Percentiles rank a stretch among this genome's conserved stretches.
phyloP scores from a whole-genome alignment of 768 basidiomycete genomes.

The Pisolithus tinctorius region DNA sequence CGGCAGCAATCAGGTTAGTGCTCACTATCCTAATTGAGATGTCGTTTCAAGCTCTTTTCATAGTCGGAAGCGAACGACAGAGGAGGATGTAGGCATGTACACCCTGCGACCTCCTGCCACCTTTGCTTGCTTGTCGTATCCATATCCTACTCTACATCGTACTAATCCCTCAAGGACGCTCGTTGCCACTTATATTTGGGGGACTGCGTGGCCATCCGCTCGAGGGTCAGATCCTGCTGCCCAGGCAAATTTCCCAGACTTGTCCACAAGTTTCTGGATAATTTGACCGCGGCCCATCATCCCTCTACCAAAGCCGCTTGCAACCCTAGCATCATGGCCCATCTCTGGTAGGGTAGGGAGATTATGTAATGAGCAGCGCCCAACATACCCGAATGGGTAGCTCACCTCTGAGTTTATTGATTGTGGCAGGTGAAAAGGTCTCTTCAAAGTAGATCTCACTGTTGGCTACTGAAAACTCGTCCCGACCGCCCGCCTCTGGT shows the following conservation, averaged over 20 bases:
- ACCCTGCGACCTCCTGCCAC: neutral
- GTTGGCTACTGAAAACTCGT: constrained; percentile 55
- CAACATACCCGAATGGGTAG: constrained; percentile 2
- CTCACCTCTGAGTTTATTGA: constrained; percentile 63
- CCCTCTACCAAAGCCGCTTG: constrained; percentile 52
- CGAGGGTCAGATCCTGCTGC: constrained; percentile 89
- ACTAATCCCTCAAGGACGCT: neutral
- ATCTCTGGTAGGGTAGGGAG: constrained; percentile 45
- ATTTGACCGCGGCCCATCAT: constrained; percentile 84
- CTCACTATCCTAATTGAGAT: neutral
- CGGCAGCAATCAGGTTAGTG: constrained; percentile 52
- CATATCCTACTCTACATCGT: neutral
- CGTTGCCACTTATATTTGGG: constrained; percentile 55
- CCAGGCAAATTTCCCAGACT: constrained; percentile 76
- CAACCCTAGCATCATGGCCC: constrained; percentile 77
- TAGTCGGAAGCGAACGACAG: constrained; percentile 63
- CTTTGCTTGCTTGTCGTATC: neutral
- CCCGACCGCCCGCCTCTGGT: constrained; percentile 48
- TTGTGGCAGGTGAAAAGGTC: constrained; percentile 54
- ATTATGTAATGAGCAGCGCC: neutral
- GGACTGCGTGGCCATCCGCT: constrained; percentile 81
- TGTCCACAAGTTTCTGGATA: constrained; percentile 71
- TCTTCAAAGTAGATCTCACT: constrained; percentile 90
- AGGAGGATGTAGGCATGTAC: constrained; percentile 45
- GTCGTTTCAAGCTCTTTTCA: constrained; percentile 2